Base-by-base conservation (phyloP, 2,329 filamentous ascomycete species). In the Nectriaceae sp. region DNA sequence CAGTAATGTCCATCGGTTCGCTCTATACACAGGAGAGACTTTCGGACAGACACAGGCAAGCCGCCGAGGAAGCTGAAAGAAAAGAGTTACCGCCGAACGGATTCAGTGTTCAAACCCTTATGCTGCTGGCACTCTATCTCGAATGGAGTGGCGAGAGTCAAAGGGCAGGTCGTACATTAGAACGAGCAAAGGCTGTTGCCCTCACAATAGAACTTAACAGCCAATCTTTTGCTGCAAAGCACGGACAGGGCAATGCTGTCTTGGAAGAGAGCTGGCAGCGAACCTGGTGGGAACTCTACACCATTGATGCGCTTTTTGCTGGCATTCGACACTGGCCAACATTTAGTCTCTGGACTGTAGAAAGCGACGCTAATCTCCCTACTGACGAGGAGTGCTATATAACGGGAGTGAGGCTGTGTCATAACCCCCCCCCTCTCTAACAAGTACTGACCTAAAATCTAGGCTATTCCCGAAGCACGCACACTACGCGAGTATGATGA, bases 241-340 rank as follows among this genome's bases (percentile, higher is more conserved):
- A 89, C 58, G 85, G 87, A 10, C 74, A 77, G 29, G 81, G 82
- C 4, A 81, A 87, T 49, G 76, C 83, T 0, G 75, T 90, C 2
- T 65, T 91, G 3, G 88, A 92, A 63, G 91, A 96, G 68, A 89
- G 86, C 66, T 87, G 89, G 81, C 82, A 90, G 18, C 80, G 91
- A 46, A 96, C 90, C 1, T 96, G 91, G 91, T 96, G 91, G 92
- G 90, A 83, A 56, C 63, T 83, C 10, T 92, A 87, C 61, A 79
- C 89, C 15, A 80, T 89, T 10, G 90, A 95, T 66, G 89, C 87
- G 42, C 87, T 95, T 79, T 79, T 95, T 56, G 88, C 90, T 3
- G 89, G 89, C 3, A 85, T 96, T 53, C 88, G n/a, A n/a, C n/a
- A n/a, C n/a, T n/a, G n/a, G n/a, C n/a, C n/a, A n/a, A n/a, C n/a